Evolutionary conservation across 352 stramenopile species (phyloP).

Genomic region (Globisporangium paroecandrum): DNA sequence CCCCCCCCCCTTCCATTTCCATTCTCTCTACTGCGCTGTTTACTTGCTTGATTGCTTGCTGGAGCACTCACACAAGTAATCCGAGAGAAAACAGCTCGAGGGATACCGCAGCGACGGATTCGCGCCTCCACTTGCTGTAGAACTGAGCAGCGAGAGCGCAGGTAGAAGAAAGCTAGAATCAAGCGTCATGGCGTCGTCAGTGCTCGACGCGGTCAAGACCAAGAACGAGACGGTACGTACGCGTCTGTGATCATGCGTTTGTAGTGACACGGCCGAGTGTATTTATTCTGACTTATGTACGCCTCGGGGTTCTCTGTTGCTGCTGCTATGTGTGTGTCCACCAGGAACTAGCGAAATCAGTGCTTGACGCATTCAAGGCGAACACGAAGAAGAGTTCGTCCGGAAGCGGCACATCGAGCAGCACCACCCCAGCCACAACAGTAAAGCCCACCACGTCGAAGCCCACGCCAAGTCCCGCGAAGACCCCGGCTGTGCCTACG

Average conservation of each 20-base stretch:
- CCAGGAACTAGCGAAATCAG: constrained; percentile 7
- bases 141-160: no score
- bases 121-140: no score
- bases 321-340: neutral
- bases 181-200: neutral
- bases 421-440: neutral
- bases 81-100: neutral
- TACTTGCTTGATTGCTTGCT: no score
- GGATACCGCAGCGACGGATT: neutral
- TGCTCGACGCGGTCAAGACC: constrained; percentile 5
- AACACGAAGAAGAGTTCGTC: neutral
- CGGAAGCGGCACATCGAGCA: neutral
- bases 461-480: neutral
- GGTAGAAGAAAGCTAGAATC: neutral
- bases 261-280: no score
- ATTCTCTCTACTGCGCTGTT: neutral
- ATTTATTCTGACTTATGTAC: neutral
- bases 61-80: no score
- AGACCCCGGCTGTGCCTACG: neutral
- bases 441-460: neutral
- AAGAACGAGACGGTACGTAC: constrained; percentile 15
- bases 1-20: neutral
- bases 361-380: constrained; percentile 1
- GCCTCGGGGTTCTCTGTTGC: neutral
- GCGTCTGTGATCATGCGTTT: neutral